Evolutionary conservation across 495 filamentous ascomycete species (phyloP).

Genomic region (Talaromyces wortmannii): DNA sequence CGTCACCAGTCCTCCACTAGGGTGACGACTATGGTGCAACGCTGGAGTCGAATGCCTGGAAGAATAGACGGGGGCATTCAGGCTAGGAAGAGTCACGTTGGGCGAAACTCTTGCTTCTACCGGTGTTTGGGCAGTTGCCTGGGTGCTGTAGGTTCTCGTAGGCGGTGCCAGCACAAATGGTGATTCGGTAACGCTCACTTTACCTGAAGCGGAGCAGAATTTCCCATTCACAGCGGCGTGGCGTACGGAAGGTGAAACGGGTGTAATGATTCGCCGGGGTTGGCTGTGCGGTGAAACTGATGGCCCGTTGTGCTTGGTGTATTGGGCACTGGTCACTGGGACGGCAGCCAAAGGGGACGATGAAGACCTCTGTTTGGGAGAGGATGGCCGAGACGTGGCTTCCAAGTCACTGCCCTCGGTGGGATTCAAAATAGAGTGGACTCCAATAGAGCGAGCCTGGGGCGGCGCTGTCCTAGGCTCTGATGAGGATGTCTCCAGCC

Average conservation of each 20-base stretch:
- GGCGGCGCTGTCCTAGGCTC: slow-evolving; percentile 27
- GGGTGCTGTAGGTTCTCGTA: slow-evolving; percentile 16
- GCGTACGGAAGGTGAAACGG: slow-evolving; percentile 52
- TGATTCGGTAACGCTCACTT: slow-evolving; percentile 40
- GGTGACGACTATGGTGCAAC: slow-evolving; percentile 27
- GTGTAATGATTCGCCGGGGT: slow-evolving; percentile 53
- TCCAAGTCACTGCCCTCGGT: slow-evolving; percentile 10
- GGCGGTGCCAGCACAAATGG: slow-evolving; percentile 33
- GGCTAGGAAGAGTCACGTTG: slow-evolving; percentile 16
- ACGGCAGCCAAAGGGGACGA: slow-evolving; percentile 19
- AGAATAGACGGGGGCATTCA: slow-evolving; percentile 9
- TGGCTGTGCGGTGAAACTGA: slow-evolving; percentile 29
- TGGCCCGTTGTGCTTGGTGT: slow-evolving; percentile 14
- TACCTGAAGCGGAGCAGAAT: slow-evolving; percentile 35
- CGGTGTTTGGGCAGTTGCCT: slow-evolving; percentile 17
- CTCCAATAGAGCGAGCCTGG: slow-evolving; percentile 38
- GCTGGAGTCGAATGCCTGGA: slow-evolving; percentile 35
- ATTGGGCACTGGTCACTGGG: slow-evolving; percentile 4
- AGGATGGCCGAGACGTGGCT: slow-evolving; percentile 13
- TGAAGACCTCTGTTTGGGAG: slow-evolving; percentile 20
- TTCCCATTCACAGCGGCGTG: slow-evolving; percentile 22
- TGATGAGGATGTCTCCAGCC: background rate
- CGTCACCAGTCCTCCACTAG: slow-evolving; percentile 33
- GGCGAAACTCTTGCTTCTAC: slow-evolving; percentile 19
- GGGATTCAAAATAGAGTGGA: slow-evolving; percentile 45